Conservation (phyloP, 495 filamentous ascomycete genomes). For the Rusavskia elegans region DNA sequence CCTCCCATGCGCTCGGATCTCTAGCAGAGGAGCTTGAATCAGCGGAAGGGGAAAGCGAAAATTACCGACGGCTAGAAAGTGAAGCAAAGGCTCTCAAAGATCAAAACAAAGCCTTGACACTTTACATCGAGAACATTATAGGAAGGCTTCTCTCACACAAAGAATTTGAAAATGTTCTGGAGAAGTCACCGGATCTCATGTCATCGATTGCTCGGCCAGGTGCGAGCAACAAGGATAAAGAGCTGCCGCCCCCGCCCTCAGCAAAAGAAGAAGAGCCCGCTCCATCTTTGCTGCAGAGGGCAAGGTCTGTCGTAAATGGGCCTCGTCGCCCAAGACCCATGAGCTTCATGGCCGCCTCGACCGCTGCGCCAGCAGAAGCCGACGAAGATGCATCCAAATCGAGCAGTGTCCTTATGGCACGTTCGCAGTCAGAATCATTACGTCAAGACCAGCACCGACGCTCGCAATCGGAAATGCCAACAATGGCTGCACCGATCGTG, state of each 20-base stretch:
- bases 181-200: constrained; percentile 49
- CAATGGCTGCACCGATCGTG: constrained; percentile 47
- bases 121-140: constrained; percentile 98
- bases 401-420: constrained; percentile 61
- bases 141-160: constrained; percentile 85
- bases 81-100: constrained; percentile 76
- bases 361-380: constrained; percentile 26
- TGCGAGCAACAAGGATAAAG: constrained; percentile 50
- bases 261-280: constrained; percentile 36
- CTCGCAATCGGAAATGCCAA: constrained; percentile 50
- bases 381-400: constrained; percentile 65
- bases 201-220: constrained; percentile 20
- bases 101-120: constrained; percentile 88
- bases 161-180: constrained; percentile 83
- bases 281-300: constrained; percentile 55
- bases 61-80: constrained; percentile 50
- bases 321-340: constrained; percentile 34
- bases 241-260: constrained; percentile 65
- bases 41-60: constrained; percentile 38
- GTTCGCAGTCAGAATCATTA: constrained; percentile 47
- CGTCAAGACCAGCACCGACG: constrained; percentile 37
- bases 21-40: constrained; percentile 74
- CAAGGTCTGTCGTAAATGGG: constrained; percentile 48
- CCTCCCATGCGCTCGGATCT: constrained; percentile 34
- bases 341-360: constrained; percentile 40